A percentile compares a stretch with the other conserved stretches of the same genome.
Conservation (phyloP, 169 alveolate species). For the Cryptosporidium baileyi region DNA sequence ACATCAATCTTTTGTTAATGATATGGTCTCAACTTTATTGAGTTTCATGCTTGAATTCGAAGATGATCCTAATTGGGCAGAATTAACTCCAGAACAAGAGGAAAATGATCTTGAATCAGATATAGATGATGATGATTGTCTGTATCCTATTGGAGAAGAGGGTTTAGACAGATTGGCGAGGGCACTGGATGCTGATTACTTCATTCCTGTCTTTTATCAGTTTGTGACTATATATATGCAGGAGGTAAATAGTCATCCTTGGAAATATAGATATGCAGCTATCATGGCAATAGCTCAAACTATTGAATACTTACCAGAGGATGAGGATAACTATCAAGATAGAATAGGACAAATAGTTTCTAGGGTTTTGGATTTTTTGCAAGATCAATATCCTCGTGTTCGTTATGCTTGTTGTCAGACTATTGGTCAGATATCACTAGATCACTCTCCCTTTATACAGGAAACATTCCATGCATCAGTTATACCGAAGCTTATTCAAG, state of each 20-base stretch:
- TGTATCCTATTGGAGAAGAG: conserved; percentile 86
- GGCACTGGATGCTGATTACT: conserved; percentile 82
- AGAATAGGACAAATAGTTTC: conserved; percentile 81
- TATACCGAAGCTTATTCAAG: conserved; percentile 81
- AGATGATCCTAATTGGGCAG: conserved; percentile 75
- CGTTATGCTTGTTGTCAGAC: conserved; percentile 91
- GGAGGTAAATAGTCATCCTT: conserved; percentile 78
- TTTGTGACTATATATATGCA: conserved; percentile 78
- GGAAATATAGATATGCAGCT: conserved; percentile 86
- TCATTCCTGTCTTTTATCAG: conserved; percentile 79
- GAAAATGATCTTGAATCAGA: conserved; percentile 82
- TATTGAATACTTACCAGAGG: conserved; percentile 84
- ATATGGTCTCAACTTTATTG: conserved; percentile 51
- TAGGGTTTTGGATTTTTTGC: conserved; percentile 79
- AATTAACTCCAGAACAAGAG: conserved; percentile 80
- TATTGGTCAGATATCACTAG: conserved; percentile 89
- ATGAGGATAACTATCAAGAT: conserved; percentile 80
- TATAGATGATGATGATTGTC: conserved; percentile 81
- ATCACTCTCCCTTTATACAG: conserved; percentile 89
- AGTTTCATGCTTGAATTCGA: conserved; percentile 83
- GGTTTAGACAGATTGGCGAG: conserved; percentile 84
- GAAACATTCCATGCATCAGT: conserved; percentile 71
- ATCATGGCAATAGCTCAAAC: conserved; percentile 88
- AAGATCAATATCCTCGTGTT: conserved; percentile 86
- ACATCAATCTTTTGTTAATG: conserved; percentile 52